A percentile compares a stretch with the other conserved stretches of the same genome.
These are phyloP conservation scores for Colletotrichum gigasporum DNA, from an alignment of 2,329 filamentous ascomycete genomes.

Conservation along the genomic window DNA sequence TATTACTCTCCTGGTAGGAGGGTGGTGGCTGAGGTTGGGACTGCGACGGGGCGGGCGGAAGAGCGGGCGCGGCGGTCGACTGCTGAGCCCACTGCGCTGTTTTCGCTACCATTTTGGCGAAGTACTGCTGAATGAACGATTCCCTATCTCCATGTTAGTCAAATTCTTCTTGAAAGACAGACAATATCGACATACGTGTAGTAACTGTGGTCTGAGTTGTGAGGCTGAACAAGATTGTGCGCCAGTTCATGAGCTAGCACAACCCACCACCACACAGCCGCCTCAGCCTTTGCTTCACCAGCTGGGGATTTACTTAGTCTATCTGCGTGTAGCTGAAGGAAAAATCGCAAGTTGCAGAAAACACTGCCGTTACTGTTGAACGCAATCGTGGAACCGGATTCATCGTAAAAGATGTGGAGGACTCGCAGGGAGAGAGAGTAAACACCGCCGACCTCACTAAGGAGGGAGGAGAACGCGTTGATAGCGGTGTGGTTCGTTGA, in stretches of 20 bases:
- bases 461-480: conserved; percentile 73
- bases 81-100: conserved; percentile 48
- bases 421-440: conserved; percentile 76
- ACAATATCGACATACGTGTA: conserved; percentile 68
- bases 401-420: conserved; percentile 90
- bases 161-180: not conserved
- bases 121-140: conserved; percentile 82
- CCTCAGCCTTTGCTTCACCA: conserved; percentile 66
- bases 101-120: conserved; percentile 72
- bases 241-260: conserved; percentile 96
- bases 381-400: conserved; percentile 81
- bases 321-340: conserved; percentile 77
- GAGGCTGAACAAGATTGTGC: conserved; percentile 85
- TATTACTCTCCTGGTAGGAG: conserved; percentile 27
- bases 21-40: conserved; percentile 15
- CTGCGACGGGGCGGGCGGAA: conserved; percentile 7
- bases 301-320: conserved; percentile 47
- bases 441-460: conserved; percentile 75
- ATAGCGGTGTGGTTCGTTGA: conserved; percentile 68
- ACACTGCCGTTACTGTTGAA: conserved; percentile 90
- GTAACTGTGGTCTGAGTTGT: conserved; percentile 83
- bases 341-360: conserved; percentile 94
- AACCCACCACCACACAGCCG: conserved; percentile 90
- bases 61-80: conserved; percentile 2
- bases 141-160: conserved; percentile 59